These are phyloP conservation scores for Kuraishia capsulata DNA, from an alignment of 805 yeast species.

Conservation along the genomic window DNA sequence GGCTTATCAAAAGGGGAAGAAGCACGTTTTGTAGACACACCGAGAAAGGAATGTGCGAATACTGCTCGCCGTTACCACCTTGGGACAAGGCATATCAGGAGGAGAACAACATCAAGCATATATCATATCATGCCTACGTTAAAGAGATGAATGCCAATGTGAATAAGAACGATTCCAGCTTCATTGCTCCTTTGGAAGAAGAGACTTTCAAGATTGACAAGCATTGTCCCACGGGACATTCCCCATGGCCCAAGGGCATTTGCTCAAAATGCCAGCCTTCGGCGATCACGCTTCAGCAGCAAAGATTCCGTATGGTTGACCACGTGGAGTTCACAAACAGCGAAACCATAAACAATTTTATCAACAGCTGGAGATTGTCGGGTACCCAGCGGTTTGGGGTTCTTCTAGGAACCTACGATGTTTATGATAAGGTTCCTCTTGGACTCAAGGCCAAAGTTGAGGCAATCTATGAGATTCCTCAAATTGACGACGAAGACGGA, in stretches of 20 bases:
- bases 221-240: slow-evolving; percentile 71
- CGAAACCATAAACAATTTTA: slow-evolving; percentile 67
- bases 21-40: slow-evolving; percentile 75
- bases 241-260: slow-evolving; percentile 91
- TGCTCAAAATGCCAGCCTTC: slow-evolving; percentile 97
- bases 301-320: slow-evolving; percentile 90
- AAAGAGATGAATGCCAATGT: slow-evolving; percentile 61
- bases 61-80: slow-evolving; percentile 92
- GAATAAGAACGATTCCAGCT: slow-evolving; percentile 59
- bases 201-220: slow-evolving; percentile 58
- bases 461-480: slow-evolving; percentile 91
- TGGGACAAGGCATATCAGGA: slow-evolving; percentile 77
- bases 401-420: slow-evolving; percentile 73
- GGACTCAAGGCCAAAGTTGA: slow-evolving; percentile 94
- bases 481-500: slow-evolving; percentile 80
- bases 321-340: slow-evolving; percentile 87
- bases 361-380: slow-evolving; percentile 84
- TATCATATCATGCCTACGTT: slow-evolving; percentile 77
- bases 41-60: slow-evolving; percentile 95
- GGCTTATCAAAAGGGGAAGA: slow-evolving; percentile 58
- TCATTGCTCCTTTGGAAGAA: slow-evolving; percentile 71
- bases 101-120: slow-evolving; percentile 74
- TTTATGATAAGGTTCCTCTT: slow-evolving; percentile 76
- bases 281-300: slow-evolving; percentile 86
- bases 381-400: slow-evolving; percentile 85